These are phyloP conservation scores for Penicillium sp. DNA, from an alignment of 2,329 filamentous ascomycete genomes.

Conservation along the genomic window DNA sequence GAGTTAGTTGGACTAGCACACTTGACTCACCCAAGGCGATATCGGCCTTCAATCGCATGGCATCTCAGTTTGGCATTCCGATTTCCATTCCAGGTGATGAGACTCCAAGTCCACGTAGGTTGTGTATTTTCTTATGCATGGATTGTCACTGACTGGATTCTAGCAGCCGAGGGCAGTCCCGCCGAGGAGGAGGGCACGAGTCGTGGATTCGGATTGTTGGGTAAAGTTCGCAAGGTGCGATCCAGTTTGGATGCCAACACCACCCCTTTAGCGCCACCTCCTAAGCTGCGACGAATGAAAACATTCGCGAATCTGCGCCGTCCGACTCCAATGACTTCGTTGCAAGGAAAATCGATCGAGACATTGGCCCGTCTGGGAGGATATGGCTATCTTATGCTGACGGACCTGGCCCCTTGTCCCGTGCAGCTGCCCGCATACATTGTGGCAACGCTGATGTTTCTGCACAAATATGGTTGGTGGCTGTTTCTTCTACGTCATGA, in stretches of 20 bases:
- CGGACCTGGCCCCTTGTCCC: slow-evolving; percentile 39
- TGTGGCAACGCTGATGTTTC: slow-evolving; percentile 41
- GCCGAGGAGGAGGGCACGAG: slow-evolving; percentile 5
- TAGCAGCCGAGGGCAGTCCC: not conserved
- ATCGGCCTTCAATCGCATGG: slow-evolving; percentile 34
- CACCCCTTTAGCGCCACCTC: slow-evolving; percentile 15
- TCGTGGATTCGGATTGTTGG: slow-evolving; percentile 25
- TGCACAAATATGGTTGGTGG: slow-evolving; percentile 27
- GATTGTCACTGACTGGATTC: not conserved
- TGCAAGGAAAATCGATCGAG: slow-evolving; percentile 42
- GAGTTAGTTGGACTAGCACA: slow-evolving; percentile 11
- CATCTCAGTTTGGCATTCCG: slow-evolving; percentile 23
- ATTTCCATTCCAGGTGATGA: slow-evolving; percentile 17
- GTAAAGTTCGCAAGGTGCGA: slow-evolving; percentile 37
- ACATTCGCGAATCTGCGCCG: slow-evolving; percentile 39
- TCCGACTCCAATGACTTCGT: slow-evolving; percentile 31
- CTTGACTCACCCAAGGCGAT: slow-evolving; percentile 28
- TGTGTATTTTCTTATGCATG: not conserved
- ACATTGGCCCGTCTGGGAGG: slow-evolving; percentile 47
- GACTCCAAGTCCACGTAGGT: slow-evolving; percentile 10
- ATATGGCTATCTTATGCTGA: slow-evolving; percentile 39
- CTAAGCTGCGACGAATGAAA: slow-evolving; percentile 40
- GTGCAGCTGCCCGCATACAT: slow-evolving; percentile 46
- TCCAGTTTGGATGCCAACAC: slow-evolving; percentile 33
- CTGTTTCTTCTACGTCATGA: slow-evolving; percentile 4